Base-by-base conservation (phyloP, 257 asterid genomes). In the Cordia subcordata region DNA sequence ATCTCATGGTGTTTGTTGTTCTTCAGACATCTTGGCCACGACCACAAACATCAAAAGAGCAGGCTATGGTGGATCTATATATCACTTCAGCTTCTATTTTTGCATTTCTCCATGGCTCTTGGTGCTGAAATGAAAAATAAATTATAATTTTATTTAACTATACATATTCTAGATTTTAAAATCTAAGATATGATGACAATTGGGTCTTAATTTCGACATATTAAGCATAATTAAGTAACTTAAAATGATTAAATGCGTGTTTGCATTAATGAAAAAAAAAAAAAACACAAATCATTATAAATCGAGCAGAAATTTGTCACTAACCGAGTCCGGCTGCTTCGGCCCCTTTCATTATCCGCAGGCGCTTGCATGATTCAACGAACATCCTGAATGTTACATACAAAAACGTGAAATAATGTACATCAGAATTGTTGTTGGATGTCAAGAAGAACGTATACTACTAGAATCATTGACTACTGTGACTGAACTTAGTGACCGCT, bases 281-380 rank as follows among this genome's bases (percentile, higher is more conserved):
- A 6, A 27, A 6, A 27, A 27, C 35, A 1, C 35, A 27, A 27
- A 27, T 27, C 35, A 27, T 27, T 27, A 1, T 27, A 27, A 27
- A 27, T n/a, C n/a, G n/a, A n/a, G n/a, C n/a, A n/a, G n/a, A n/a
- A n/a, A n/a, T n/a, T n/a, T n/a, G n/a, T n/a, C 4, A 49, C 65
- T n/a, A 50, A 71, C 81, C 81, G 17, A 75, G 70, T 38, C 81
- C 81, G 14, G 65, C 72, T 42, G 81, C 78, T 35, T 76, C 78
- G 8, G 49, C 40, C 44, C 76, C 82, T 65, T 65, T 76, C 82
- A 72, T 72, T 17, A 76, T 68, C 60, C 71, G 78, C 40, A 76
- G 68, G 47, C 82, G 79, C 67, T 76, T 76, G 76, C 82, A 76
- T 49, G 82, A 76, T 47, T 61, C 76, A 14, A 76, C 76, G 46